phyloP scores from a whole-genome alignment of 352 stramenopile species.

The Phytophthora rubi region DNA sequence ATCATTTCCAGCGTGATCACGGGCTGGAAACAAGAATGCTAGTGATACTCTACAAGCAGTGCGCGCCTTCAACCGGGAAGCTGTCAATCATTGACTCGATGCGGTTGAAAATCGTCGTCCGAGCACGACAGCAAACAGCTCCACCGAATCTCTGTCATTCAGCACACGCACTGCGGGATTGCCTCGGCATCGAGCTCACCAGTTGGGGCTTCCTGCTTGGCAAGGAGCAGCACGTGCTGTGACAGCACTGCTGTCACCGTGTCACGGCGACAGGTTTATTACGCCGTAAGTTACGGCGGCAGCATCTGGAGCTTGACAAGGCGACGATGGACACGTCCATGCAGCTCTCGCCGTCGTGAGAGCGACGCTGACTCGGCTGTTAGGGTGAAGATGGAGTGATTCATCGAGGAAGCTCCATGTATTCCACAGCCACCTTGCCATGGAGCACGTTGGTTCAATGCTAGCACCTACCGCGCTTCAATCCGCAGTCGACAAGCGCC shows the following conservation, averaged over 20 bases:
- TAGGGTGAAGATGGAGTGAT: background rate
- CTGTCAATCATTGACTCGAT: slow-evolving; percentile 5
- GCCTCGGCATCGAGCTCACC: background rate
- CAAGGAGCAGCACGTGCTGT: background rate
- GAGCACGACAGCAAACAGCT: slow-evolving; percentile 1
- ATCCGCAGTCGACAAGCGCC: background rate
- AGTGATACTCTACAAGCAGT: slow-evolving; percentile 5
- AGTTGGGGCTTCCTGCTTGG: slow-evolving; percentile 5
- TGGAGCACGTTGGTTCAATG: slow-evolving; percentile 21
- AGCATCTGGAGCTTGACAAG: slow-evolving; percentile 31
- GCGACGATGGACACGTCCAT: slow-evolving; percentile 15
- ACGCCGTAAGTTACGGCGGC: background rate
- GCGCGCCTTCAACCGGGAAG: slow-evolving; percentile 15
- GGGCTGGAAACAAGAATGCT: background rate
- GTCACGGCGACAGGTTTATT: background rate
- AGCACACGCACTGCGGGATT: slow-evolving; percentile 11
- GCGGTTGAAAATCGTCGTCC: slow-evolving; percentile 8
- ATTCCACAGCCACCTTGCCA: slow-evolving; percentile 15
- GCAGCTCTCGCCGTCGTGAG: background rate
- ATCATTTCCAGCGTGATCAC: slow-evolving; percentile 10
- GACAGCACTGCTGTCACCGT: background rate
- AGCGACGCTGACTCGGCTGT: slow-evolving; percentile 2
- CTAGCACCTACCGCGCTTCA: background rate
- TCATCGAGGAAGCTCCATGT: background rate
- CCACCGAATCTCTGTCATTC: slow-evolving; percentile 23